Base-by-base conservation (phyloP, 2,329 filamentous ascomycete species). In the Penicillium sp. region DNA sequence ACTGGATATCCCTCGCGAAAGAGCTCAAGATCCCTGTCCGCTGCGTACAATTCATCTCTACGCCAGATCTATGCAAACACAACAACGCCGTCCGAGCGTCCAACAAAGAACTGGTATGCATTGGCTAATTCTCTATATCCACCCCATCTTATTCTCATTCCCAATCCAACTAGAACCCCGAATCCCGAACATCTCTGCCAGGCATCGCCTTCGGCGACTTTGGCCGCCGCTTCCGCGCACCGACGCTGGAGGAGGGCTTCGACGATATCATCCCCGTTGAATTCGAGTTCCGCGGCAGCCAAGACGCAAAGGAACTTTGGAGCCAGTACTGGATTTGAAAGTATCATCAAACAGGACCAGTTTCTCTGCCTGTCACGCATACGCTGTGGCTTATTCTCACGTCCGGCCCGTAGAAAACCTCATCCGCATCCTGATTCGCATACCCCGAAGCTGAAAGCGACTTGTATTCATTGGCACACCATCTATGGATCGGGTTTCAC, bases 61-160 rank as follows among this genome's bases (percentile, higher is more conserved):
- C 86, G 1, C 72, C 85, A 26, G 80, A 82, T 40, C 70, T 96
- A 8, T 85, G 83, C 71, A 85, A 91, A 70, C 94, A 99, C 76
- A 99, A 99, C 68, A 89, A 96, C 68, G 84, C 83, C 1, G 89
- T 96, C 45, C 84, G 94, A 56, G 84, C 91, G 1, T 77, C 92
- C 61, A 83, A 79, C 59, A 69, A 70, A 48, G 62, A 67, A 44
- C 53, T 74, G 29, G 73, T 77, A 65, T 42, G 70, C 68, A 43
- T 34, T 16, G n/a, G 27, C 5, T 43, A 36, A 18, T 32, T 41
- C 34, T 32, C n/a, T 18, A 38, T 32, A 9, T 13, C 26, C 13
- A 38, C 26, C 13, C 32, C 48, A 34, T n/a, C 10, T 32, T 7
- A 10, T 29, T 16, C 29, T 14, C 11, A 16, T 27, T 48, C 29